Base-by-base conservation (phyloP, 1,139 yeast genomes). In the Kurtzmaniella quercitrusa region DNA sequence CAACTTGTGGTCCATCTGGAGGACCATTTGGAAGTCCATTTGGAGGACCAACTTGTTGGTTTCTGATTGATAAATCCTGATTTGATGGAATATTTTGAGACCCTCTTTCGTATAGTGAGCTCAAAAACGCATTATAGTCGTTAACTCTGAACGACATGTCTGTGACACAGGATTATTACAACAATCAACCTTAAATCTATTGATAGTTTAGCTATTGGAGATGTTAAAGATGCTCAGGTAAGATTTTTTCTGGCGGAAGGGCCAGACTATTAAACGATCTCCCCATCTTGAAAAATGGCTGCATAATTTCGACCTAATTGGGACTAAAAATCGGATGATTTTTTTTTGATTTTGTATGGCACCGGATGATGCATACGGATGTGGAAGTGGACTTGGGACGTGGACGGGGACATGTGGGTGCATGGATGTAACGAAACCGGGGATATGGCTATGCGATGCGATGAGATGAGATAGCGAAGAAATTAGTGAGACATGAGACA, bases 71-170 rank as follows among this genome's bases (percentile, higher is more conserved):
- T 12, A 25, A 39, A 12, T 34, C 37, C 31, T 19, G 25, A 3
- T 15, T 3, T 18, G 23, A 17, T 3, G 25, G 23, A 12, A 5
- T 3, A 36, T 36, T 36, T 36, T 10, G 27, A 10, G 38, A 21
- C 27, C 25, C 27, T 45, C 56, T 60, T 18, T 63, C 68, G 41
- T 53, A 62, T 41, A 65, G 50, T 3, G 68, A 59, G 6, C 61
- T 52, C 46, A 65, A 50, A 43, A 60, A 66, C 8, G 65, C 60
- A 49, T 63, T 62, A 45, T 65, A 66, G 46, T 66, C 70, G 49
- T 63, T 61, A 41, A 63, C 43, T 42, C 53, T 62, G 47, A 61
- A 65, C 36, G 68, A 54, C 72, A 65, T 65, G 16, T 11, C 37
- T n/a, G n/a, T n/a, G n/a, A n/a, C 19, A 14, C 36, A 12, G 18